Percentiles rank a stretch among this genome's conserved stretches.
Conservation (phyloP, 257 asterid genomes). For the Voacanga thouarsii region DNA sequence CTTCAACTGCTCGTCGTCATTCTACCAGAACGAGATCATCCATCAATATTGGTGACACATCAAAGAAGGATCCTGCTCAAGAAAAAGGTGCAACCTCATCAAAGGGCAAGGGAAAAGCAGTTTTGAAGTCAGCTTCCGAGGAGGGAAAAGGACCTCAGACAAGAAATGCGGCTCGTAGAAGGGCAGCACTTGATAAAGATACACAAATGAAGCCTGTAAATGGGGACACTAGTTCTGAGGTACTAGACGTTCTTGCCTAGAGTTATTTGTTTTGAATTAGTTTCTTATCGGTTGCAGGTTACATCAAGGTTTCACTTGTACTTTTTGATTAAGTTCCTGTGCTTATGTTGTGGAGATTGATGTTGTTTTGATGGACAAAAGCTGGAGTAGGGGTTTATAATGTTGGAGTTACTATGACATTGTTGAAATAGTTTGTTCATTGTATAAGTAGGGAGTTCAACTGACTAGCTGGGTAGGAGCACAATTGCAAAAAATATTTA, state of each 20-base stretch:
- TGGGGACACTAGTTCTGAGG: constrained; percentile 92
- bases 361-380: not conserved
- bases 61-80: constrained; percentile 53
- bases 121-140: constrained; percentile 67
- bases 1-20: constrained; percentile 62
- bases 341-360: not conserved
- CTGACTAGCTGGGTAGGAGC: not conserved
- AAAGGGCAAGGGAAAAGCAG: constrained; percentile 93
- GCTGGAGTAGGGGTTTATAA: not conserved
- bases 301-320: not conserved
- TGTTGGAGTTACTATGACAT: not conserved
- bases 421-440: not conserved
- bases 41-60: constrained; percentile 49
- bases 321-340: not conserved
- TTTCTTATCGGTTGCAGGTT: not conserved
- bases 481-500: not conserved
- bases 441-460: not conserved
- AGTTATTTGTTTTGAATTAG: not conserved
- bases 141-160: constrained; percentile 88
- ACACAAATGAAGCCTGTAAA: constrained; percentile 63
- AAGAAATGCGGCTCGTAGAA: constrained; percentile 76
- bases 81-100: constrained; percentile 58
- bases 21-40: constrained; percentile 77
- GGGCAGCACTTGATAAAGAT: constrained; percentile 82
- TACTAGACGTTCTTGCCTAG: constrained; percentile 22